phyloP scores from a whole-genome alignment of 306 rosid genomes.

The Ochetophila trinervis region DNA sequence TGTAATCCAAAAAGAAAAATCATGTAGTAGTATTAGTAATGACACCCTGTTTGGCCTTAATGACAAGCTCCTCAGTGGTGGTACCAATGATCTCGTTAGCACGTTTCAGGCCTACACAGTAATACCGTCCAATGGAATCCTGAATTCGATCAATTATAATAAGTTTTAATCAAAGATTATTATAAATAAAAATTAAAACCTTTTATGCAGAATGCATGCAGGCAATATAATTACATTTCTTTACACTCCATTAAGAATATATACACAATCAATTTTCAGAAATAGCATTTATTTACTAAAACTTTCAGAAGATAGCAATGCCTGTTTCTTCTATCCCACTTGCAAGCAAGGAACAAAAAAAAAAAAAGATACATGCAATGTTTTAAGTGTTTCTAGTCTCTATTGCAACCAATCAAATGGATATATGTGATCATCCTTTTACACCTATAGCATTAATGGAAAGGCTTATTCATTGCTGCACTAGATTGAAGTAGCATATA shows the following conservation, averaged over 20 bases:
- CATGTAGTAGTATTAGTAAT: conserved; percentile 3
- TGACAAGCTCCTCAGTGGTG: conserved; percentile 90
- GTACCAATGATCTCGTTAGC: conserved; percentile 91
- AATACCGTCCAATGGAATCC: conserved; percentile 82
- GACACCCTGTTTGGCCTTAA: conserved; percentile 53
- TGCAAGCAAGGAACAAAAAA: neutral
- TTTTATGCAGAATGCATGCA: no score
- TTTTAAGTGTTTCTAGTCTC: neutral
- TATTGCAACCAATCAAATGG: no score
- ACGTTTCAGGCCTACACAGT: conserved; percentile 75
- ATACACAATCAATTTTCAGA: neutral
- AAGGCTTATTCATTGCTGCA: no score
- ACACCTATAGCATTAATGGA: no score
- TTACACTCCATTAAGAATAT: neutral
- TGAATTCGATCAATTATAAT: conserved; percentile 33
- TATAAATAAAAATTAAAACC: no score
- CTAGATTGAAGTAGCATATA: no score
- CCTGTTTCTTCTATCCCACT: neutral
- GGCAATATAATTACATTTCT: no score
- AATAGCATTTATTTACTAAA: neutral
- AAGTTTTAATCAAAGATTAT: neutral
- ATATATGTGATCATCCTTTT: no score
- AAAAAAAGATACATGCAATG: neutral
- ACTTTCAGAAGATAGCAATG: neutral
- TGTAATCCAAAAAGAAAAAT: conserved; percentile 23